Base-by-base conservation (phyloP, 139 green algal species). In the Pycnococcus provasolii region DNA sequence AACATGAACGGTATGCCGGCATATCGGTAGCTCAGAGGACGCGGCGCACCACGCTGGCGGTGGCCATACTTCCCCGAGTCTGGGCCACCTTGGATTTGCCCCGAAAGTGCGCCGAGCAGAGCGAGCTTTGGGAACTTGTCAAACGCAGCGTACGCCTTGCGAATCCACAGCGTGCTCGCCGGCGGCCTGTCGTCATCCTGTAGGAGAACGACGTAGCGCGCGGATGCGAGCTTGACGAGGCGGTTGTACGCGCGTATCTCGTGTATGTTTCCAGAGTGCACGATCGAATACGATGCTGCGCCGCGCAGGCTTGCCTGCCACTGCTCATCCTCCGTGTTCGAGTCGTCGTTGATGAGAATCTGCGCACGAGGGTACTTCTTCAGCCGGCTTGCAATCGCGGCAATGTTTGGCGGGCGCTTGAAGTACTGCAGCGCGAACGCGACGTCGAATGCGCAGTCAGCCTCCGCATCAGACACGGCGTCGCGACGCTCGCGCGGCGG, bases 1-100 rank as follows among this genome's bases (percentile, higher is more conserved):
- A 68, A 68, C 61, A 68, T 68, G 3, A 68, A 68, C 15, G 61
- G 61, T 26, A 26, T 26, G 26, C 26, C 26, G 26, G 26, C 26
- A 26, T 26, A 26, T 13, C 50, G 11, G 50, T 55, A 55, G 50
- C 50, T 11, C 50, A 11, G 11, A 55, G 50, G 13, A 55, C 50
- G 11, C 50, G 9, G 50, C 50, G 50, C 9, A 13, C 9, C 50
- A 55, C 50, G 13, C 26, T 55, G 50, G 13, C 9, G 13, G 50
- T 11, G 50, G 50, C 50, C 9, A 55, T 55, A 26, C 50, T 26
- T 11, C 50, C 9, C 9, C 50, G 50, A 13, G 11, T 55, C 50
- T 26, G 50, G 13, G 50, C 9, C 9, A 55, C 50, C 9, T 55
- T 55, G 11, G 11, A 55, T 11, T 11, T 55, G 11, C 50, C 9